Conservation (phyloP, 352 stramenopile species). For the Nothophytophthora sp. region DNA sequence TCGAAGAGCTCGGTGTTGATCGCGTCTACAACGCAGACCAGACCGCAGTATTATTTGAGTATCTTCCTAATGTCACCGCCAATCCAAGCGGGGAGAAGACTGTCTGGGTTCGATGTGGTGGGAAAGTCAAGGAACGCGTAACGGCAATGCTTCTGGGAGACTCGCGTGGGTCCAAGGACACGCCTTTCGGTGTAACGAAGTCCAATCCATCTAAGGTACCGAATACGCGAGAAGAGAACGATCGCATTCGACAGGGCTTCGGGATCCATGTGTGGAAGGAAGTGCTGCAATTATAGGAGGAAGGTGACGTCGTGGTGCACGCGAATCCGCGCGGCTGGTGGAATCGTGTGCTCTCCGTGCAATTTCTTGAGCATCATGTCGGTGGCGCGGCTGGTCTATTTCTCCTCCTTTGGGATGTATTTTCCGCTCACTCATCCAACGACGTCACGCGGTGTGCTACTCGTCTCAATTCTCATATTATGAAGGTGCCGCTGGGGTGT, state of each 20-base stretch:
- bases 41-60: constrained; percentile 31
- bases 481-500: constrained; percentile 18
- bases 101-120: constrained; percentile 21
- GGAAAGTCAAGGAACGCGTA: constrained; percentile 18
- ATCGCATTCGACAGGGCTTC: constrained; percentile 20
- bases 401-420: constrained; percentile 29
- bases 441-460: constrained; percentile 20
- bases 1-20: constrained; percentile 9
- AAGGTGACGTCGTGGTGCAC: constrained; percentile 13
- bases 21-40: constrained; percentile 31
- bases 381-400: no score
- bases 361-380: constrained; percentile 25
- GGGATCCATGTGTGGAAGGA: constrained; percentile 19
- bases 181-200: constrained; percentile 22
- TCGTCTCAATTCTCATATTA: constrained; percentile 21
- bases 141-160: constrained; percentile 28
- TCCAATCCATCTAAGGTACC: not conserved
- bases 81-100: constrained; percentile 16
- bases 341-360: constrained; percentile 13
- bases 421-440: constrained; percentile 28
- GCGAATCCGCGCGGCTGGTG: constrained; percentile 27
- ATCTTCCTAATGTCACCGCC: constrained; percentile 27
- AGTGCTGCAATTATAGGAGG: constrained; percentile 4
- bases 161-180: constrained; percentile 13
- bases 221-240: constrained; percentile 7